These are phyloP conservation scores for Penicillium brasilianum DNA, from an alignment of 2,329 filamentous ascomycete genomes.

Conservation along the genomic window DNA sequence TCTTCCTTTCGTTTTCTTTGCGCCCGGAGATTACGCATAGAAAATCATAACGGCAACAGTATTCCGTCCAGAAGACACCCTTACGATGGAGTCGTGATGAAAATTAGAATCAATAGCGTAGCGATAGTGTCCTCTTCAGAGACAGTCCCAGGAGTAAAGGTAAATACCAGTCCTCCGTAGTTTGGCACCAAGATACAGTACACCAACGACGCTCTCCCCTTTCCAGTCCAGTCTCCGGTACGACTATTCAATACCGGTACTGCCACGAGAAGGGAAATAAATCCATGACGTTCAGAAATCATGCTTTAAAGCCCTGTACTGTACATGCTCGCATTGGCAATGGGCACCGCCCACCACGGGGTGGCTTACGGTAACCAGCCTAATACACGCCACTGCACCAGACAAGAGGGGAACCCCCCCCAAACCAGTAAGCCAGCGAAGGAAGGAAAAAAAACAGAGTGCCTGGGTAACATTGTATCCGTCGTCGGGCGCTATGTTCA, in stretches of 20 bases:
- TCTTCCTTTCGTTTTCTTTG: not conserved
- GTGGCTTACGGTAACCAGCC: conserved; percentile 5
- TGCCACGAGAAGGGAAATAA: not conserved
- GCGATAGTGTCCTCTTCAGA: not conserved
- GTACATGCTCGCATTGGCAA: not conserved
- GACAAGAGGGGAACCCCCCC: not conserved
- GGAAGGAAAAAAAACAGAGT: not conserved
- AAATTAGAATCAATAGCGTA: conserved; percentile 3
- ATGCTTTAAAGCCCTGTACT: not conserved
- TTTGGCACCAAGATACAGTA: too few species aligned
- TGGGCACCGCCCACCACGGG: not conserved
- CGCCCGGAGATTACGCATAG: not conserved
- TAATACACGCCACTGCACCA: not conserved
- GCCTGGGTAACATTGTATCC: too few species aligned
- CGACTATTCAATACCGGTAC: not conserved
- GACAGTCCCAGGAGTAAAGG: not conserved
- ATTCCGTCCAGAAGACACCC: too few species aligned
- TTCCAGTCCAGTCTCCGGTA: not conserved
- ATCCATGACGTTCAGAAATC: not conserved
- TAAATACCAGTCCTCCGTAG: too few species aligned
- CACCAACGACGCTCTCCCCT: not conserved
- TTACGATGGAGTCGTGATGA: not conserved
- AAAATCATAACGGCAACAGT: not conserved
- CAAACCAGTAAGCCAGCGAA: not conserved
- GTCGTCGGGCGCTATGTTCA: too few species aligned